phyloP scores from a whole-genome alignment of 306 rosid species.

The Begonia loranthoides region DNA sequence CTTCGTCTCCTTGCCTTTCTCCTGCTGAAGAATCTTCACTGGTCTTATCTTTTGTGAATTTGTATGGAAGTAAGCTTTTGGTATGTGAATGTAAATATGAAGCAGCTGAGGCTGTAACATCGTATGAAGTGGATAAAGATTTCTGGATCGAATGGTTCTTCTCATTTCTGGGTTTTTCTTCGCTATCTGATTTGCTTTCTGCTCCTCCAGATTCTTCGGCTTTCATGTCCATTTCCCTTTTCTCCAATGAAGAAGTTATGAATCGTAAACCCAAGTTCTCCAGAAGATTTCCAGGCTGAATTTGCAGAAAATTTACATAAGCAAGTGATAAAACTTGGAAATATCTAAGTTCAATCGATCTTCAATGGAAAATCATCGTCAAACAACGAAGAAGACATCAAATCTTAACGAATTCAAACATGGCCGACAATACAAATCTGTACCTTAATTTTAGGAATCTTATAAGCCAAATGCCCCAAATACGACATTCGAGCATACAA shows the following conservation, averaged over 20 bases:
- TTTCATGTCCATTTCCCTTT: constrained; percentile 41
- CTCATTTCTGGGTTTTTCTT: constrained; percentile 17
- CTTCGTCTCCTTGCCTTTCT: too few species aligned
- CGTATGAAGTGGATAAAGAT: constrained; percentile 51
- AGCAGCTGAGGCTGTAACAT: constrained; percentile 89
- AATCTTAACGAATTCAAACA: too few species aligned
- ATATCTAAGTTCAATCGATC: too few species aligned
- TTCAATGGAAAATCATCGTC: too few species aligned
- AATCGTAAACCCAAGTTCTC: constrained; percentile 40
- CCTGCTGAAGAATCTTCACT: too few species aligned
- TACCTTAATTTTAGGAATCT: constrained; percentile 62
- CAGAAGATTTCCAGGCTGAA: constrained; percentile 69
- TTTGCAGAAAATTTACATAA: not conserved
- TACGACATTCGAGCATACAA: constrained; percentile 81
- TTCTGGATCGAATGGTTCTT: constrained; percentile 25
- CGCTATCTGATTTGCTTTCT: constrained; percentile 16
- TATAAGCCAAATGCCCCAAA: constrained; percentile 67
- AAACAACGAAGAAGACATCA: too few species aligned
- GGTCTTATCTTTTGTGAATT: constrained; percentile 32
- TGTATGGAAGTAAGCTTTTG: constrained; percentile 62
- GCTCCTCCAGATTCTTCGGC: constrained; percentile 35
- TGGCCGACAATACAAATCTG: too few species aligned
- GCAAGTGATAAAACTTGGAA: too few species aligned
- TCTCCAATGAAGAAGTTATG: constrained; percentile 66
- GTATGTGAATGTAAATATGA: constrained; percentile 71